Base-by-base conservation (phyloP, 2,329 filamentous ascomycete genomes). In the Chrysosphaeria jannelii region DNA sequence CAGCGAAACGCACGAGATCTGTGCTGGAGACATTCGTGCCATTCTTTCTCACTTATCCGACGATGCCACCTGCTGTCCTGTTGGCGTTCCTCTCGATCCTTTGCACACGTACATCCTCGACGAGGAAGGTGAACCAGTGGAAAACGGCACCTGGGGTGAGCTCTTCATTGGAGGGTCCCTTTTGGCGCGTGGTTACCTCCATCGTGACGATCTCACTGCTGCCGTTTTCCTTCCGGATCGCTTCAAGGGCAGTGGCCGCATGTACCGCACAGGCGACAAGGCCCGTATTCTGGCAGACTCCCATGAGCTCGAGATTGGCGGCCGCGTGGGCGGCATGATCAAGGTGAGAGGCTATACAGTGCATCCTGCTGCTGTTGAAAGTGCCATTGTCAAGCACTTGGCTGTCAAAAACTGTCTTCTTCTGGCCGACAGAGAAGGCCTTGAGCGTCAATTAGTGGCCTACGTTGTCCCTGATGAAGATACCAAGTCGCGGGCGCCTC, bases 1-100 rank as follows among this genome's bases (percentile, higher is more conserved):
- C 10, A 76, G 70, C 35, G 72, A 81, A 40, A 79, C 72, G 0
- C 70, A 78, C 31, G 70, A 78, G 41, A 64, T 74, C 29, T 69
- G 71, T 2, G 75, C 66, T 31, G 71, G 71, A 19, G 70, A 78
- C 33, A 67, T 79, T 31, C 49, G 52, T 26, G 54, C 61, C 2
- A 70, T 76, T 40, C 40, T 74, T 15, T 50, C 65, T 29, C 48
- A 53, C 12, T 22, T 26, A 7, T 50, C 67, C 28, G 48, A 53
- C 24, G 54, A 69, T 21, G 48, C 57, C 2, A 47, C 54, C 2
- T 70, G 74, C 30, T 76, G 70, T 31, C 69, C 72, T 0, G 70
- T 79, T 8, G 72, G 72, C 0, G 62, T 56, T 2, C 65, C 68
- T 0, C 41, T 78, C 27, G 57, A 72, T 37, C 59, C 57, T 0